Conservation (phyloP, 2,329 filamentous ascomycete genomes). For the Aspergillus candidus region DNA sequence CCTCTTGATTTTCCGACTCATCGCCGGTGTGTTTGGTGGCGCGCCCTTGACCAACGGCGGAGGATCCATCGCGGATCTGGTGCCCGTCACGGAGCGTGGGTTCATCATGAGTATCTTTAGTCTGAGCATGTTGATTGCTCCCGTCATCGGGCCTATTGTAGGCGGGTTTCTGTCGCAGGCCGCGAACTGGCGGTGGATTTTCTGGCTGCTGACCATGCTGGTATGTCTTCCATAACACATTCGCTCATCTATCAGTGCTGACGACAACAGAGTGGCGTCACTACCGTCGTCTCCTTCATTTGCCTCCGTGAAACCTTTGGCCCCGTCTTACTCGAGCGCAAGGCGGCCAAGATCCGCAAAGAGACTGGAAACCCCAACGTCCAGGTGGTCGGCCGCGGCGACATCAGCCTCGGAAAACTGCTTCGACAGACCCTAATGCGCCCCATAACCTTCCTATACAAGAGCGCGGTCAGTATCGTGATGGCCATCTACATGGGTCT, state of each 20-base stretch:
- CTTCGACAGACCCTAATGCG: slow-evolving; percentile 38
- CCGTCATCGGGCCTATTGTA: slow-evolving; percentile 28
- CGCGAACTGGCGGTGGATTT: slow-evolving; percentile 44
- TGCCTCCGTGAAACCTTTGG: slow-evolving; percentile 22
- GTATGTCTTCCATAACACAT: slow-evolving; percentile 1
- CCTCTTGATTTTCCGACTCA: slow-evolving; percentile 59
- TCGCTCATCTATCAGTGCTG: no score
- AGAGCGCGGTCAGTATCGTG: slow-evolving; percentile 49
- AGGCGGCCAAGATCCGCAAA: slow-evolving; percentile 16
- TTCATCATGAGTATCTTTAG: slow-evolving; percentile 39
- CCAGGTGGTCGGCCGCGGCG: slow-evolving; percentile 7
- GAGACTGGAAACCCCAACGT: slow-evolving; percentile 18
- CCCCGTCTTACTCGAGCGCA: slow-evolving; percentile 20
- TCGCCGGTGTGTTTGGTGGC: slow-evolving; percentile 44
- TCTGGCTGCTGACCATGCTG: slow-evolving; percentile 40
- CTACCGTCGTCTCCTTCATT: slow-evolving; percentile 21
- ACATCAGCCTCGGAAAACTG: slow-evolving; percentile 25
- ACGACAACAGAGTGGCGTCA: slow-evolving; percentile 14
- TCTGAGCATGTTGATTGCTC: slow-evolving; percentile 33
- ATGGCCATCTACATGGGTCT: slow-evolving; percentile 48
- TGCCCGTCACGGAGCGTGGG: slow-evolving; percentile 38
- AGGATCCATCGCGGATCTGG: slow-evolving; percentile 43
- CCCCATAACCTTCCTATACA: slow-evolving; percentile 47
- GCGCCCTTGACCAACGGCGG: slow-evolving; percentile 38
- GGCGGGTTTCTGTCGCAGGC: slow-evolving; percentile 38